Evolutionary conservation across 2,329 filamentous ascomycete genomes (phyloP).

Genomic region (Cucurbitaria berberidis): DNA sequence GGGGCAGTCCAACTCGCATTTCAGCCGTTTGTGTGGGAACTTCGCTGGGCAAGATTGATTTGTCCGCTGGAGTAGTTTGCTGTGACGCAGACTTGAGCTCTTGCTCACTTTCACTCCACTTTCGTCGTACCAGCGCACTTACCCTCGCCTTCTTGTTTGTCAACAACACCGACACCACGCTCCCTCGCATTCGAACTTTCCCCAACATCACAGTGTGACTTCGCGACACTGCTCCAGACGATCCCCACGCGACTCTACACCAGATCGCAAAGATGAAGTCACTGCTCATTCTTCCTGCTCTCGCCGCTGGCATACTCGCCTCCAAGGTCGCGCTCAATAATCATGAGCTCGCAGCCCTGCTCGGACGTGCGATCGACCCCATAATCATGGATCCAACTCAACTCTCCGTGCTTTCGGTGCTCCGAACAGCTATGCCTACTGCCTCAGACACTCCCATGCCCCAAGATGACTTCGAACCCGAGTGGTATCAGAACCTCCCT

Average conservation of each 20-base stretch:
- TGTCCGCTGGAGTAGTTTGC: background rate
- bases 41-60: background rate
- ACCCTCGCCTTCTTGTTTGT: constrained; percentile 13
- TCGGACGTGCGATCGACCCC: constrained; percentile 15
- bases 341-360: background rate
- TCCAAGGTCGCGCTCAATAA: background rate
- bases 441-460: constrained; percentile 6
- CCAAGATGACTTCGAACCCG: constrained; percentile 10
- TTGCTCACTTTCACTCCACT: background rate
- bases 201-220: background rate
- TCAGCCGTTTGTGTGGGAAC: background rate
- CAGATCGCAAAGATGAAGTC: constrained; percentile 11
- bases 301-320: constrained; percentile 1
- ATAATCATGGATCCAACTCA: constrained; percentile 20
- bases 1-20: constrained; percentile 1
- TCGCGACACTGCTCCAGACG: background rate
- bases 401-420: constrained; percentile 21
- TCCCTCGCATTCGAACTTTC: constrained; percentile 3
- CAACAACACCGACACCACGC: constrained; percentile 8
- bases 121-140: background rate
- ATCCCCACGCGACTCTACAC: background rate
- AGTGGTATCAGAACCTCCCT: constrained; percentile 23
- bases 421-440: constrained; percentile 21
- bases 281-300: background rate
- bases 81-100: too few relatives aligned